Percentiles rank a stretch among this genome's conserved stretches.
Conservation (phyloP, 305 asterid species). For the Nicotiana rustica region DNA sequence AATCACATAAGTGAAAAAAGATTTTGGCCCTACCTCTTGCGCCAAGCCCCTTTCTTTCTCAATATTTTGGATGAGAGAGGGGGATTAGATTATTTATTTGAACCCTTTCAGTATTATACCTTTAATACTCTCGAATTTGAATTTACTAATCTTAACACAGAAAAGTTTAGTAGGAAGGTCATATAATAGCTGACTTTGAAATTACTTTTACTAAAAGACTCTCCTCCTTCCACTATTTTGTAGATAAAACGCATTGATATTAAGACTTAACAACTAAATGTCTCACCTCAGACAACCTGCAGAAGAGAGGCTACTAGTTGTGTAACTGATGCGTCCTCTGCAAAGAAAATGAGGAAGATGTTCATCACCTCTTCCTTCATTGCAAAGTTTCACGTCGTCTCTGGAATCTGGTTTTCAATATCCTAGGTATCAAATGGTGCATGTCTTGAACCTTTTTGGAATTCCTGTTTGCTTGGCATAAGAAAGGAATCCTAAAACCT, state of each 20-base stretch:
- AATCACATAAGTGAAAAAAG: not conserved
- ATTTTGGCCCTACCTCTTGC: not conserved
- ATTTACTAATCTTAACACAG: not conserved
- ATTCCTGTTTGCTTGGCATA: too few species aligned
- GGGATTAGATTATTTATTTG: not conserved
- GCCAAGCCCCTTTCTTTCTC: not conserved
- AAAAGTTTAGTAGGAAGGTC: not conserved
- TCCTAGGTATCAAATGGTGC: too few species aligned
- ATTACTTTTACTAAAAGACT: not conserved
- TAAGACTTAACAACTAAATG: constrained; percentile 7
- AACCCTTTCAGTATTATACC: not conserved
- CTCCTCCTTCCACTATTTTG: not conserved
- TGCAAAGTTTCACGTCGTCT: too few species aligned
- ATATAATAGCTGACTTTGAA: not conserved
- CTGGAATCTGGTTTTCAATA: too few species aligned
- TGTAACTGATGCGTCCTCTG: too few species aligned
- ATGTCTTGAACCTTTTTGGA: too few species aligned
- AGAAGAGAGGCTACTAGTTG: too few species aligned
- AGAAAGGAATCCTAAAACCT: too few species aligned
- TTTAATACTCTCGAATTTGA: not conserved
- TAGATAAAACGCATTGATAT: not conserved
- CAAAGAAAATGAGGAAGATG: too few species aligned
- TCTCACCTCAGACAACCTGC: too few species aligned
- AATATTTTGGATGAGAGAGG: not conserved
- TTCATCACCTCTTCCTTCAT: too few species aligned